A percentile compares a stretch with the other conserved stretches of the same genome.
Evolutionary conservation across 192 early-diverging fungal species (phyloP).

Genomic region (Coemansia furcata): DNA sequence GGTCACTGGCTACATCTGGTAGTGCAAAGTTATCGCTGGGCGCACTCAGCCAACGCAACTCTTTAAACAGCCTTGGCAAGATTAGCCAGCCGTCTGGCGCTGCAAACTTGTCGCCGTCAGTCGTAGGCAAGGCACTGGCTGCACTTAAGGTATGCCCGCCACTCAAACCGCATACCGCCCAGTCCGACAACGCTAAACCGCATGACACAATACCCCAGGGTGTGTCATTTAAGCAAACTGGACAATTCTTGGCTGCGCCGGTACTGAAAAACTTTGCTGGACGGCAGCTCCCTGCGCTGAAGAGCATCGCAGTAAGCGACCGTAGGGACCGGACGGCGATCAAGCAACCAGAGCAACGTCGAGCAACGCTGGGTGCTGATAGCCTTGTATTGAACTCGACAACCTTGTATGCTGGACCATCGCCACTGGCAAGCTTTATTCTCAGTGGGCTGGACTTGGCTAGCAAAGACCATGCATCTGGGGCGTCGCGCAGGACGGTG

Average conservation of each 20-base stretch:
- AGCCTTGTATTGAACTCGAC: constrained; percentile 7
- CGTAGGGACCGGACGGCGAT: neutral
- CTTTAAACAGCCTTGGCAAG: neutral
- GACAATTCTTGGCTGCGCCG: neutral
- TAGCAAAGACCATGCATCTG: neutral
- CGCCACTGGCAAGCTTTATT: constrained; percentile 44
- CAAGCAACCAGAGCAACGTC: constrained; percentile 7
- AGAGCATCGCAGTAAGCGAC: neutral
- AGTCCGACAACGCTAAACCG: neutral
- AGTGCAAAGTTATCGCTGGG: constrained; percentile 6
- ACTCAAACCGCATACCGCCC: neutral
- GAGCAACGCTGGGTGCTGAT: constrained; percentile 4
- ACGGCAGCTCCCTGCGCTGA: constrained; percentile 27
- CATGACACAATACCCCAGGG: neutral
- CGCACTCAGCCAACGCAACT: neutral
- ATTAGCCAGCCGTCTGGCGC: neutral
- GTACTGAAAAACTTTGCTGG: constrained; percentile 31
- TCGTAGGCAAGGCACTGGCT: constrained; percentile 44
- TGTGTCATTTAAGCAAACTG: neutral
- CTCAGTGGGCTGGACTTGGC: constrained; percentile 7
- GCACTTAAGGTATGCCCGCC: constrained; percentile 21
- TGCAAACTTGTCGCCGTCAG: neutral
- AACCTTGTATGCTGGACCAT: constrained; percentile 38
- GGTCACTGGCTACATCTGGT: constrained; percentile 9
- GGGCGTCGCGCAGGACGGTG: neutral